Evolutionary conservation across 169 alveolate species (phyloP), one percentile per base, ranked within the genome.

Genomic region (Cryptosporidium parvum): DNA sequence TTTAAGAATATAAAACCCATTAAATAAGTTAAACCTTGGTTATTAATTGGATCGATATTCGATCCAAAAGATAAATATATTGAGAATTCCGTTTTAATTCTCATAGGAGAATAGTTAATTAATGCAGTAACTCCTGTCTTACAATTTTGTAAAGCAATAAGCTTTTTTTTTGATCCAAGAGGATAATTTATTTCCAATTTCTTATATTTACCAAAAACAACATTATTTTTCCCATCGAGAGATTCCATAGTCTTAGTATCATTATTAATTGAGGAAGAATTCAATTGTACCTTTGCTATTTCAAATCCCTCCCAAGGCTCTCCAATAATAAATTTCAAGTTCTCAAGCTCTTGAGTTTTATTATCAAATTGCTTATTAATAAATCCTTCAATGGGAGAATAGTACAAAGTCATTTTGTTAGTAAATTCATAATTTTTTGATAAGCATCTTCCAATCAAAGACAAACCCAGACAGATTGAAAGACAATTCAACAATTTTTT

Each of bases 301-400:
- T 80, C 89, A 12, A 56, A 65, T 7, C 67, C 59, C n/a, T 59
- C 69, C 89, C 89, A 80, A 4, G 89, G 89, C 51, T 42, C 70
- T 2, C 89, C 89, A 10, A 80, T 44, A 8, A 62, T n/a, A 9
- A n/a, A 26, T 10, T 26, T 39, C 42, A 80, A 21, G 35, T 29
- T 23, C 37, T 80, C 62, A 31, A 42, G 56, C 9, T 80, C 89
- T 3, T 80, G 75, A 26, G 48, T 23, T 8, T 9, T 16, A 33
- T 51, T 62, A 16, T 42, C 70, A 33, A 26, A 59, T 14, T n/a
- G 16, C 14, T 14, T 80, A 8, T 58, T 80, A 51, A 80, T 26
- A 0, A 62, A 39, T 21, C 9, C 62, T 26, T 62, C 68, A 6
- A 80, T n/a, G 1, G 89, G 59, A 33, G 89, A 80, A 56, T 56